Percentiles rank a stretch among this genome's conserved stretches.
Evolutionary conservation across 805 yeast genomes (phyloP).

Genomic region (Barnettozyma sucrosica): DNA sequence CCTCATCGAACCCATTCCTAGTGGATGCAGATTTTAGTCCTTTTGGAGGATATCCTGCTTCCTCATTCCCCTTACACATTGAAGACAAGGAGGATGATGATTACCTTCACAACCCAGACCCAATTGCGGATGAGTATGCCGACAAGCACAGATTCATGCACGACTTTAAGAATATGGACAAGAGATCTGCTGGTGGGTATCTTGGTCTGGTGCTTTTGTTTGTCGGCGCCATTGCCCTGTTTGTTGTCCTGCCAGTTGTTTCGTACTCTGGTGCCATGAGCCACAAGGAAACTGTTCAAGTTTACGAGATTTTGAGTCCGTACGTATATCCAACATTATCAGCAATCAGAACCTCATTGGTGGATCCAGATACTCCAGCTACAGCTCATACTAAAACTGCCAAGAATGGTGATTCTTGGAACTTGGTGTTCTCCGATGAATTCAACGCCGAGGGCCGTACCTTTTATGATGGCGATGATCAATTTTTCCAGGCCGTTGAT

Average conservation of each 20-base stretch:
- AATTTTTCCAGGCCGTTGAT: slow-evolving; percentile 83
- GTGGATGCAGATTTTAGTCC: slow-evolving; percentile 72
- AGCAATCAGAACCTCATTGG: slow-evolving; percentile 39
- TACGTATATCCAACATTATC: slow-evolving; percentile 53
- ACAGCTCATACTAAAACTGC: slow-evolving; percentile 44
- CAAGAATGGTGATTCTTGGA: slow-evolving; percentile 61
- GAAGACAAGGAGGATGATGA: slow-evolving; percentile 96
- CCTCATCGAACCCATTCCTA: slow-evolving; percentile 35
- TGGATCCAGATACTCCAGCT: slow-evolving; percentile 61
- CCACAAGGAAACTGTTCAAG: slow-evolving; percentile 18
- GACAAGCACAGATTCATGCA: slow-evolving; percentile 62
- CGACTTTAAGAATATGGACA: slow-evolving; percentile 64
- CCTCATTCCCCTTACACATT: slow-evolving; percentile 81
- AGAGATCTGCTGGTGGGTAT: slow-evolving; percentile 53
- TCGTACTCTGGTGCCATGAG: slow-evolving; percentile 70
- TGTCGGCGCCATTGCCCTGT: slow-evolving; percentile 59
- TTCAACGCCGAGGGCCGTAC: slow-evolving; percentile 87
- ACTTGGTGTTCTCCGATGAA: slow-evolving; percentile 83
- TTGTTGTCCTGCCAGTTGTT: slow-evolving; percentile 75
- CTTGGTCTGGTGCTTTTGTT: slow-evolving; percentile 54
- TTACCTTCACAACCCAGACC: slow-evolving; percentile 93
- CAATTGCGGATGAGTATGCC: slow-evolving; percentile 81
- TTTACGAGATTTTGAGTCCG: slow-evolving; percentile 37
- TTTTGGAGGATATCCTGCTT: slow-evolving; percentile 95
- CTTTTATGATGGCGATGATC: slow-evolving; percentile 87